Evolutionary conservation across 345 rosid species (phyloP).

Genomic region (Cardamine resedifolia): DNA sequence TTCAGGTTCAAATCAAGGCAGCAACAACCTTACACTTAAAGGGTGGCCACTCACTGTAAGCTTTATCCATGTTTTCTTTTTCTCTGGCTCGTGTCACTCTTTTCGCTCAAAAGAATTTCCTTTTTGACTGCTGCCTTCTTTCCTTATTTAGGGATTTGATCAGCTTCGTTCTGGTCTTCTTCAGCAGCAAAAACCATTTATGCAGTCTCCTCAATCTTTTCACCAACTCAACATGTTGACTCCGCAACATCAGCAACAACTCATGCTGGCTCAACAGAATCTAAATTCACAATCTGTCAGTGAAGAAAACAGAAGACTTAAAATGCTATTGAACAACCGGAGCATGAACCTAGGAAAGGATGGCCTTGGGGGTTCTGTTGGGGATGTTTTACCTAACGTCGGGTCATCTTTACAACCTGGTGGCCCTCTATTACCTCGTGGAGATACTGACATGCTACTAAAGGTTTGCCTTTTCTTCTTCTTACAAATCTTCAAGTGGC

Average conservation of each 20-base stretch:
- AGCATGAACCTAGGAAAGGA: conserved; percentile 69
- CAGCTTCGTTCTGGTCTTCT: conserved; percentile 73
- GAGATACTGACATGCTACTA: conserved; percentile 63
- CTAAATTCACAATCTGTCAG: conserved; percentile 71
- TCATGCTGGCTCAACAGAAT: conserved; percentile 86
- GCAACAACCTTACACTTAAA: conserved; percentile 84
- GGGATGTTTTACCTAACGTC: conserved; percentile 66
- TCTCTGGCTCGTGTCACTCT: conserved; percentile 6
- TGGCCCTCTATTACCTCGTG: conserved; percentile 52
- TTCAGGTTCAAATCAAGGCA: conserved; percentile 88
- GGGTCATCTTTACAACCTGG: conserved; percentile 73
- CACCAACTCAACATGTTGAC: conserved; percentile 87
- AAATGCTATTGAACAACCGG: conserved; percentile 69
- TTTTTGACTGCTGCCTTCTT: conserved; percentile 19
- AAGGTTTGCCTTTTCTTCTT: conserved; percentile 48
- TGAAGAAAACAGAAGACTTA: conserved; percentile 77
- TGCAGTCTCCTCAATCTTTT: conserved; percentile 87
- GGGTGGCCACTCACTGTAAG: conserved; percentile 97
- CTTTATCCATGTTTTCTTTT: conserved; percentile 15
- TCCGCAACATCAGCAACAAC: conserved; percentile 96
- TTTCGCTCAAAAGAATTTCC: background rate
- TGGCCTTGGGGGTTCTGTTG: conserved; percentile 65
- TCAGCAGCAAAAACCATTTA: conserved; percentile 83
- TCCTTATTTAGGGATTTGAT: conserved; percentile 60
- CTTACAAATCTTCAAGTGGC: background rate